Evolutionary conservation across 2,329 filamentous ascomycete genomes (phyloP), one percentile per base, ranked within the genome.

Genomic region (Epichloe uncinata): DNA sequence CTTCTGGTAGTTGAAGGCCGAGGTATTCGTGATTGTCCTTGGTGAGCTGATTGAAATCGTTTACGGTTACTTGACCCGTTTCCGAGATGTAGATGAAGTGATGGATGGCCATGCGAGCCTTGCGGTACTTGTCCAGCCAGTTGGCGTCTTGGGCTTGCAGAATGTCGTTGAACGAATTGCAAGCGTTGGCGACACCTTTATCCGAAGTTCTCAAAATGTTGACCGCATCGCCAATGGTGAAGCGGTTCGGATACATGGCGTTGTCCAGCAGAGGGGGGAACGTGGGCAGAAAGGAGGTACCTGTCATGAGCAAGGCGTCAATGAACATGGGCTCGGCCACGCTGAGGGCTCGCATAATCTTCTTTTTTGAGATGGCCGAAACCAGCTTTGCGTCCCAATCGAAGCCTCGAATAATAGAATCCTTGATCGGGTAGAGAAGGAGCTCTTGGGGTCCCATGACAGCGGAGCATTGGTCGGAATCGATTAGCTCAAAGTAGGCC

Each of bases 1-100:
- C 93, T 40, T 89, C 82, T 0, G 93, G 89, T 5, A 98, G 73
- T 52, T 90, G 85, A 52, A 94, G 79, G n/a, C 89, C 89, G 54
- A 96, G 79, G 62, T 96, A 90, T 60, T 91, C 84, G 62, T 94
- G 87, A 56, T 93, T 83, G 62, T 97, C 90, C 43, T 77, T 78
- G 2, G 93, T 90, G 18, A 89, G 78, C 49, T 80, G 75, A 7
- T 87, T 84, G 49, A 74, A 77, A 58, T 90, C 82, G 58, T 87
- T 75, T n/a, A 89, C 84, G 52, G 79, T 78, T 46, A 95, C 77
- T 59, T 84, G 81, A 40, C 93, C 93, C n/a, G 79, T 79, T 49
- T 80, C 75, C 35, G 82, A 79, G 56, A 95, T 81, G 60, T 90
- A 81, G 40, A 94, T 83, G 65, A 91, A 90, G 65, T 97, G 91